A percentile compares a stretch with the other conserved stretches of the same genome.
phyloP scores from a whole-genome alignment of 176 grass and related monocot genomes.

The Aegilops bicornis region DNA sequence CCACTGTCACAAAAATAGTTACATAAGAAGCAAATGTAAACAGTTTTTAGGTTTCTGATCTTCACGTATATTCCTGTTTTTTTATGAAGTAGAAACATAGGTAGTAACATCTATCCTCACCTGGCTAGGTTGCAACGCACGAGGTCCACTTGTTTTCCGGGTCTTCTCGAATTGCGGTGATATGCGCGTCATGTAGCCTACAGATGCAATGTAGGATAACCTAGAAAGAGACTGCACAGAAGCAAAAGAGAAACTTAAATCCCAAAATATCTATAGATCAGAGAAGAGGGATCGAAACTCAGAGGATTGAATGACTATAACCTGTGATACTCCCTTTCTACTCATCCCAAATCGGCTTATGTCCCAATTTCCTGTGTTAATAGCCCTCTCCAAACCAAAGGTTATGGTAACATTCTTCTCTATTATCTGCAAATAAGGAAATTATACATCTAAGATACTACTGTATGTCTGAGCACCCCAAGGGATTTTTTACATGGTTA shows the following conservation, averaged over 20 bases:
- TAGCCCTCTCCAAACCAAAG: constrained; percentile 65
- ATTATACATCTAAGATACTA: not conserved
- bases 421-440: constrained; percentile 34
- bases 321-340: constrained; percentile 93
- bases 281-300: not conserved
- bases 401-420: constrained; percentile 40
- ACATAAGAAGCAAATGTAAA: not conserved
- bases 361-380: constrained; percentile 94
- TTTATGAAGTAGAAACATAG: not conserved
- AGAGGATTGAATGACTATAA: constrained; percentile 19
- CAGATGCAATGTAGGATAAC: constrained; percentile 80
- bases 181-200: constrained; percentile 94
- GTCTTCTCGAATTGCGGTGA: constrained; percentile 97
- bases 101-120: constrained; percentile 27
- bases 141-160: constrained; percentile 92
- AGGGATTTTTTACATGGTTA: not conserved
- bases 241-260: not conserved
- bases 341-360: constrained; percentile 89
- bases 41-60: not conserved
- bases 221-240: constrained; percentile 69
- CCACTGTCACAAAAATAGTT: constrained; percentile 62
- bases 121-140: constrained; percentile 94
- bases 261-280: not conserved
- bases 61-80: not conserved
- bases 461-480: not conserved